Evolutionary conservation across 2,329 filamentous ascomycete species (phyloP).

Genomic region (Eutypella sp.): DNA sequence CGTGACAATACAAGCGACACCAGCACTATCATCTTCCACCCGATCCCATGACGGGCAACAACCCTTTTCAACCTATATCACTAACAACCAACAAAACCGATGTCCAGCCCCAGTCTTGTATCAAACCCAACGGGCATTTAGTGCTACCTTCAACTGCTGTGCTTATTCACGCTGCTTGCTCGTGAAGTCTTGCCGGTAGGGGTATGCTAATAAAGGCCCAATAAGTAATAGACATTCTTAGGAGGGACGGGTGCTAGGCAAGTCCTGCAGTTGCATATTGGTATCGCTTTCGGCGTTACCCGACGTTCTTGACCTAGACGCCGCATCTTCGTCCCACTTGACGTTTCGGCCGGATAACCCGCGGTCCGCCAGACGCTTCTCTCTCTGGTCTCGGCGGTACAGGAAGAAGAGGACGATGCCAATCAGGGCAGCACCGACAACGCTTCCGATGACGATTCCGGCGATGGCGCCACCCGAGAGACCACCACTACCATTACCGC

Average conservation of each 20-base stretch:
- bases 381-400: constrained; percentile 3
- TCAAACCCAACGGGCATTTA: too few relatives aligned
- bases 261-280: background rate
- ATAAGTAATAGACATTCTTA: too few relatives aligned
- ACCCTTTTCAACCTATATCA: too few relatives aligned
- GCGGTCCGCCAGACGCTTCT: constrained; percentile 3
- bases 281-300: background rate
- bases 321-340: constrained; percentile 3
- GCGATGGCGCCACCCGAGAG: constrained; percentile 3
- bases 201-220: too few relatives aligned
- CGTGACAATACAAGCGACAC: too few relatives aligned
- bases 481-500: background rate
- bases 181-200: too few relatives aligned
- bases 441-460: constrained; percentile 1
- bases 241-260: background rate
- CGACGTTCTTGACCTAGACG: background rate
- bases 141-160: too few relatives aligned
- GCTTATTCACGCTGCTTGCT: too few relatives aligned
- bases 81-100: too few relatives aligned
- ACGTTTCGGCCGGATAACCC: constrained; percentile 1
- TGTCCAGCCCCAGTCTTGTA: too few relatives aligned
- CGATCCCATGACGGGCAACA: too few relatives aligned
- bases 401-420: constrained; percentile 3
- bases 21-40: too few relatives aligned
- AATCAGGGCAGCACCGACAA: background rate